These are phyloP conservation scores for Colletotrichum phormii DNA, from an alignment of 2,329 filamentous ascomycete genomes.

Conservation along the genomic window DNA sequence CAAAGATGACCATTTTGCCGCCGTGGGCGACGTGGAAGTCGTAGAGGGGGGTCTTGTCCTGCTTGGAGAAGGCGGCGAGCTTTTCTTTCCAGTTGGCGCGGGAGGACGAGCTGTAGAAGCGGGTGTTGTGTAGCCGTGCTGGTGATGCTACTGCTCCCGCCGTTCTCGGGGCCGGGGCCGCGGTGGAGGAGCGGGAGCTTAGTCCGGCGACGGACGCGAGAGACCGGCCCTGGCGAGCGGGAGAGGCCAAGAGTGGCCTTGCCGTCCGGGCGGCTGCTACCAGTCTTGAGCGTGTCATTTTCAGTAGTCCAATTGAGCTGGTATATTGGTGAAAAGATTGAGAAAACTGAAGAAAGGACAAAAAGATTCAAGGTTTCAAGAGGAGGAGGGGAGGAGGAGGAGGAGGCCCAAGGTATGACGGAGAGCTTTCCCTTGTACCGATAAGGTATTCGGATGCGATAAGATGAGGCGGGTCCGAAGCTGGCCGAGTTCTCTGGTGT, in stretches of 20 bases:
- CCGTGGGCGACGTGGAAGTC: constrained; percentile 82
- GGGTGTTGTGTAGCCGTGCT: neutral
- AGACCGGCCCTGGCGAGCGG: constrained; percentile 23
- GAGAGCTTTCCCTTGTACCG: constrained; percentile 10
- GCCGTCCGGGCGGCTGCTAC: constrained; percentile 27
- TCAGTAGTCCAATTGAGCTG: constrained; percentile 2
- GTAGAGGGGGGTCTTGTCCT: constrained; percentile 79
- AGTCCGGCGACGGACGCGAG: constrained; percentile 14
- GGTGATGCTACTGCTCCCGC: neutral
- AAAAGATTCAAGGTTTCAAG: neutral
- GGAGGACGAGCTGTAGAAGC: constrained; percentile 26
- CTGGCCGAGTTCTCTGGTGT: neutral
- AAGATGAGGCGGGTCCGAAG: constrained; percentile 1
- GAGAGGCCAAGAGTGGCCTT: constrained; percentile 17
- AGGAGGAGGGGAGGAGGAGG: neutral
- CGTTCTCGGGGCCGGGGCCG: constrained; percentile 21
- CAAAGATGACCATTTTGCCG: constrained; percentile 97
- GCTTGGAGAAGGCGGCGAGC: constrained; percentile 44
- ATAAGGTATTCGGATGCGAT: constrained; percentile 15
- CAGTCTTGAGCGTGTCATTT: constrained; percentile 27
- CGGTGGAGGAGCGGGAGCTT: constrained; percentile 1
- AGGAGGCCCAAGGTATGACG: neutral
- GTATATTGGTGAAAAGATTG: neutral
- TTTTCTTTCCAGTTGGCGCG: constrained; percentile 36
- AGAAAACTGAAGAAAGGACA: neutral